Base-by-base conservation (phyloP, 768 basidiomycete genomes). In the Heimioporus sp. region DNA sequence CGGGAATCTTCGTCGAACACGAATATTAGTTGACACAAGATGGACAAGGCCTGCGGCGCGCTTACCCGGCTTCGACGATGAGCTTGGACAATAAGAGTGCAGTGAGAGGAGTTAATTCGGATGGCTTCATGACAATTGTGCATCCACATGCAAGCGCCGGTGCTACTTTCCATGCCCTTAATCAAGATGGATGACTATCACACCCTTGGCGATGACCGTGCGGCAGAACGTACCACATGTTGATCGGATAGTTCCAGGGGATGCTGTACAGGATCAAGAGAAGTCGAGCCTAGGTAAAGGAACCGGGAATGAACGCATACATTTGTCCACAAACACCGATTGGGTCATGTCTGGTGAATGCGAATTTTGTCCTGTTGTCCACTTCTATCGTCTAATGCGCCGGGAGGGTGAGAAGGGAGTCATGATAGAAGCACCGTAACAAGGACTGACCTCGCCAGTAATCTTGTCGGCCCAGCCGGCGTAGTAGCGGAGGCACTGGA, bases 381-480 rank as follows among this genome's bases (percentile, higher is more conserved):
- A 90, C 77, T 67, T 93, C 91, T 57, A 94, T 81, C 31, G 81
- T 83, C 85, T 90, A 38, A 54, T 43, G 24, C 41, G 39, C 47
- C 50, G 43, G 51, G 30, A 35, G 34, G 31, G 35, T 60, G n/a
- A 55, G 45, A 19, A 15, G 48, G 35, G 21, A 32, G 38, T 54
- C 17, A 28, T 39, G 12, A 19, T 30, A 21, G 31, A 38, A 12
- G 17, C 51, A 43, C 19, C 49, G 51, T 48, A 56, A 54, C 38
- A 32, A 39, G 42, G 34, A 38, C n/a, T 59, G 56, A 86, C 87
- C 81, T 95, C 84, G 19, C 97, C 96, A 21, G 78, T 72, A 46
- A 97, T 86, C 73, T 98, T 98, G 74, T 98, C 95, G 10, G 92
- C 91, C 89, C 90, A 95, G 20, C 95, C 95, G 36, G 92, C 95